Base-by-base conservation (phyloP, 768 basidiomycete genomes). In the Pulveroboletus sp. region DNA sequence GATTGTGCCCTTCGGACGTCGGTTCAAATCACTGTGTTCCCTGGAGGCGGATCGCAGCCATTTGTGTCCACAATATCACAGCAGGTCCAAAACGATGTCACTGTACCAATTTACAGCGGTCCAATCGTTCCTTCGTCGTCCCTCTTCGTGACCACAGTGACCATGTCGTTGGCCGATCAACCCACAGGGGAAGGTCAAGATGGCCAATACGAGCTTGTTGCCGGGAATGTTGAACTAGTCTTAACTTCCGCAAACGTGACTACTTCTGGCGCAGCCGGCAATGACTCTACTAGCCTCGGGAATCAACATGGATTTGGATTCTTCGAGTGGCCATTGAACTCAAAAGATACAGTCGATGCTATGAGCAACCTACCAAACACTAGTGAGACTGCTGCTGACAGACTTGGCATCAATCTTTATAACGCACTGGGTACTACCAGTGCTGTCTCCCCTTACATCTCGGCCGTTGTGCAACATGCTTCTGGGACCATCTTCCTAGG, bases 1-100 rank as follows among this genome's bases (percentile, higher is more conserved):
- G 88, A 95, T 60, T 99, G 96, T 62, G 74, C 68, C 14, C 67
- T 73, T 24, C 83, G 96, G 14, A 96, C 94, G 0, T 80, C 79
- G 5, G 93, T 97, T 38, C 75, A 83, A 53, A 79, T 96, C 47
- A 83, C 84, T 2, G 84, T 95, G 26, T 89, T 88, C 68, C 89
- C 91, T 8, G 86, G 86, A 0, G 76, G 76, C 27, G 81, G 80
- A 21, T 73, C 83, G 17, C 59, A 77, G 17, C 86, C 90, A 0
- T 80, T 69, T 53, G 80, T 88, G 32, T 80, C 78, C n/a, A 83
- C 76, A 5, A 69, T 97, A 30, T 82, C 84, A 1, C 89, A 98
- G 63, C 77, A 79, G 56, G 87, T 85, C 44, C 64, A 72, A 8
- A 68, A 75, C 0, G 92, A 98, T 61, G 69, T 70, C n/a, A 65